Percentiles rank a stretch among this genome's conserved stretches.
phyloP scores from a whole-genome alignment of 305 asterid species.

The Rubia balearica region DNA sequence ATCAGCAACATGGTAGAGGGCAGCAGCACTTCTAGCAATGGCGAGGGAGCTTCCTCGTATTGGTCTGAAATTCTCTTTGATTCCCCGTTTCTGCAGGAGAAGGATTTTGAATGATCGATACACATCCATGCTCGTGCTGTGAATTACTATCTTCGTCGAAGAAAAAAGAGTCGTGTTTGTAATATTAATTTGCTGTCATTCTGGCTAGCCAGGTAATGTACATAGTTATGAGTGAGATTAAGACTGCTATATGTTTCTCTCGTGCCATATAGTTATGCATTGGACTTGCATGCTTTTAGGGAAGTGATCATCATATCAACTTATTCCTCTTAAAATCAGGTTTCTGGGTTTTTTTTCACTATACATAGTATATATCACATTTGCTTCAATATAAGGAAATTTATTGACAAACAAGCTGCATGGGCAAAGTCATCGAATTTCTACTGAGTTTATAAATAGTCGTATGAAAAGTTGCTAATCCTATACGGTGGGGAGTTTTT shows the following conservation, averaged over 20 bases:
- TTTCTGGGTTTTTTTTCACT: neutral
- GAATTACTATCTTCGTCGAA: neutral
- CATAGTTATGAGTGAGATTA: slow-evolving; percentile 13
- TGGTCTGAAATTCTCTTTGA: slow-evolving; percentile 37
- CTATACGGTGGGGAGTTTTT: too few relatives aligned
- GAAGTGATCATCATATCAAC: neutral
- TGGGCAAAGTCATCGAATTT: too few relatives aligned
- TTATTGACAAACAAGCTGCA: too few relatives aligned
- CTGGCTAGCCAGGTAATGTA: slow-evolving; percentile 7
- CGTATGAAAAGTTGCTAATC: too few relatives aligned
- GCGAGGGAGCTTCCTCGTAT: slow-evolving; percentile 24
- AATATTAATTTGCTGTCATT: neutral
- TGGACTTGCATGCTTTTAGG: slow-evolving; percentile 3
- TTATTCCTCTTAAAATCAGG: neutral
- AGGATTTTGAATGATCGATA: neutral
- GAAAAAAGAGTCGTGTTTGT: neutral
- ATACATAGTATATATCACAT: neutral
- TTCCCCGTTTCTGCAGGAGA: slow-evolving; percentile 27
- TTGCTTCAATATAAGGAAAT: neutral
- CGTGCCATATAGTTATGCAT: neutral
- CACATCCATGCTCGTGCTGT: neutral
- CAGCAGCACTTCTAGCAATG: slow-evolving; percentile 24
- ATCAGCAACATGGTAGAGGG: slow-evolving; percentile 22
- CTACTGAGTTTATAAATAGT: too few relatives aligned
- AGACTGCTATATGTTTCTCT: neutral